phyloP scores from a whole-genome alignment of 2,329 filamentous ascomycete species.

The Thielaviopsis euricoi region DNA sequence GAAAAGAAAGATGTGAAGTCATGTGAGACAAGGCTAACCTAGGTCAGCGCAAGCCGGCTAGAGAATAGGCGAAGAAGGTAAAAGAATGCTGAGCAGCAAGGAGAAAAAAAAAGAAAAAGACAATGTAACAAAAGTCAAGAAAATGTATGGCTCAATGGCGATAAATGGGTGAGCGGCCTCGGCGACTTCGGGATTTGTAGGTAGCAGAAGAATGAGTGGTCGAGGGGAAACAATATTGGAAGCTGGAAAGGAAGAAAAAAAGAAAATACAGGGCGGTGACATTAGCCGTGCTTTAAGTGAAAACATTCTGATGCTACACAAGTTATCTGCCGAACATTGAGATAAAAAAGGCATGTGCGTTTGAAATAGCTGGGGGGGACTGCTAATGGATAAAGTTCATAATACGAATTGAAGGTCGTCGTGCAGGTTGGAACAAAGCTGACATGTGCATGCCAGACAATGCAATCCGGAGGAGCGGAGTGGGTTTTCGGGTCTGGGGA shows the following conservation, averaged over 20 bases:
- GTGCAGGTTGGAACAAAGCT: not conserved
- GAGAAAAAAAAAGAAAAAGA: too few species aligned
- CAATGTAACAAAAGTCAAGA: not conserved
- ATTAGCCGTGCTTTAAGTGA: not conserved
- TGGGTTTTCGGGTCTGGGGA: not conserved
- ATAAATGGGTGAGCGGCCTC: not conserved
- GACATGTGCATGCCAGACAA: not conserved
- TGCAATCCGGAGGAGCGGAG: not conserved
- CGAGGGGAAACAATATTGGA: not conserved
- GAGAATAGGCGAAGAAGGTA: not conserved
- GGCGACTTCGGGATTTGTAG: not conserved
- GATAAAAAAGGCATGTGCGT: not conserved
- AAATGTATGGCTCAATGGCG: not conserved
- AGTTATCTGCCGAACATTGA: not conserved
- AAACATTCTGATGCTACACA: not conserved
- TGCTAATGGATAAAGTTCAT: too few species aligned
- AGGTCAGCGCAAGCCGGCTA: not conserved
- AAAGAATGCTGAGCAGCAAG: not conserved
- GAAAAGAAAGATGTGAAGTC: too few species aligned
- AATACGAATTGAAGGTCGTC: not conserved
- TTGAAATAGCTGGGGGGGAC: not conserved
- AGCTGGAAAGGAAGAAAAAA: not conserved
- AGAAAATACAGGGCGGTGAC: too few species aligned
- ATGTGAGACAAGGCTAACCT: not conserved
- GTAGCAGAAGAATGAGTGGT: not conserved